Base-by-base conservation (phyloP, 78 protist species). In the Dictyostelium intermedium region DNA sequence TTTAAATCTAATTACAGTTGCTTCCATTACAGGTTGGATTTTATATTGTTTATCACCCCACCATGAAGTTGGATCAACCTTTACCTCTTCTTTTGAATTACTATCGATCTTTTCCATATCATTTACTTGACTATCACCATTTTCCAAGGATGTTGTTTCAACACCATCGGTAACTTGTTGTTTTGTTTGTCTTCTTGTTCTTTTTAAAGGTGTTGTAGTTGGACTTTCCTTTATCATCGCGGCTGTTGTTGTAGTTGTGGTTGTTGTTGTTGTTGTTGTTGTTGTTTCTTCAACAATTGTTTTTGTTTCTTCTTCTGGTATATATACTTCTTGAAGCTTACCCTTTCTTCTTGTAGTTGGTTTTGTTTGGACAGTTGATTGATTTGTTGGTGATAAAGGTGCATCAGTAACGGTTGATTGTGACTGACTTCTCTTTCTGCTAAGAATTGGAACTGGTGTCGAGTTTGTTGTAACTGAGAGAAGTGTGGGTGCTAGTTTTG, bases 1-100 rank as follows among this genome's bases (percentile, higher is more conserved):
- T 72, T 72, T 72, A 72, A 72, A 72, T 72, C 79, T 72, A 34
- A 72, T 72, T 72, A 72, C 79, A 34, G 79, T 72, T 34, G 79
- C 37, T 18, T 72, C 79, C 7, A 32, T 34, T 13, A 27, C 45
- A 34, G 79, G 79, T 72, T 72, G 39, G 13, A 27, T 34, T 72
- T 27, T 72, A 72, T 72, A 72, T 16, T 72, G 39, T 72, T 72
- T 27, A 16, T 34, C 79, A 34, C 45, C 37, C 45, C 74, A 66
- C 74, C 74, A 66, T 11, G 74, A 72, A 32, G 39, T 72, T 72
- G 79, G 79, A 72, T 72, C 79, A 16, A 34, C 27, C 2, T 32
- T 35, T 32, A 34, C 45, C 18, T 72, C 43, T 72, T 72, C 43
- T 72, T n/a, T 56, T 20, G 66, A 56, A 20, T 20, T 56, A 3